Evolutionary conservation across 163 green algal species (phyloP), one percentile per base, ranked within the genome.

Genomic region (Scenedesmus sp.): DNA sequence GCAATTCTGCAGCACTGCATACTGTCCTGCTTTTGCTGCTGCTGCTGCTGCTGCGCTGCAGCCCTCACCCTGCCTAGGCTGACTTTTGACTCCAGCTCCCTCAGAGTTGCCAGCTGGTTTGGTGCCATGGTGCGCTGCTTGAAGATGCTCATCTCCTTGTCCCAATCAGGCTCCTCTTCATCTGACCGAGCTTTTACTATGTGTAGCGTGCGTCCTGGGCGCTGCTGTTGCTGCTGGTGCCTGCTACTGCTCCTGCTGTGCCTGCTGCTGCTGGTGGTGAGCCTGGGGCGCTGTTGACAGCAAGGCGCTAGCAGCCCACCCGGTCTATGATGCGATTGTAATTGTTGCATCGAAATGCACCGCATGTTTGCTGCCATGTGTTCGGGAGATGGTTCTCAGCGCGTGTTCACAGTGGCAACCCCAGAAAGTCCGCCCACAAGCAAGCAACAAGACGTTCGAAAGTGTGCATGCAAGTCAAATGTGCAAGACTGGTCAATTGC

Each of bases 71-170:
- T 96, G 60, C 97, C 97, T 7, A 97, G 92, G 57, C 96, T 95
- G 2, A 97, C 94, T 84, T 97, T 96, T 18, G 95, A 93, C 81
- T 97, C 96, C 4, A 98, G 85, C 88, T 98, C 94, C 4, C 97
- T 92, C 84, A 98, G 94, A 1, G 96, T 97, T 46, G 96, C 96
- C 10, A 98, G 94, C 95, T 98, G 96, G 90, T 96, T 97, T 13
- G 97, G 96, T 93, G 93, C 76, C 54, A 96, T 94, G 0, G 95
- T 97, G 57, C 97, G 94, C 93, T 98, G 95, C 76, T 96, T 96
- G 93, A 98, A 99, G 2, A 98, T 96, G 83, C 90, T 96, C 96
- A 98, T 98, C 82, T 98, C 97, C 15, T 94, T 93, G 73, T 98
- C 97, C 97, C 97, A 99, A 86, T 99, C 96, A 0, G 97, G 94